Conservation (phyloP, 345 rosid species). For the Hevea brasiliensis region DNA sequence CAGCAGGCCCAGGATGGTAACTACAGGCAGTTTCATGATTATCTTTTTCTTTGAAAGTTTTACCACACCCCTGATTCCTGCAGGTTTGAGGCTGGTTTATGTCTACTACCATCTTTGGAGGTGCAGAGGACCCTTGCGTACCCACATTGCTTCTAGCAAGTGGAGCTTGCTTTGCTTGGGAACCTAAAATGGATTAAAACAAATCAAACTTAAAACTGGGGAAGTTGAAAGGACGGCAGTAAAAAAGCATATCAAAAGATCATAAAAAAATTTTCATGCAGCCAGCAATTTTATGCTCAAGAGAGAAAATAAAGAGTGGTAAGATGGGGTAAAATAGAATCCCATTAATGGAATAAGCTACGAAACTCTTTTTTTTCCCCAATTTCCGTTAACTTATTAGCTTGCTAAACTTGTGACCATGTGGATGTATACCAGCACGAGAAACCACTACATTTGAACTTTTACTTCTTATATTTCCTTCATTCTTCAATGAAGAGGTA, state of each 20-base stretch:
- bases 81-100: constrained; percentile 77
- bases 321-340: not conserved
- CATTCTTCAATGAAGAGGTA: not conserved
- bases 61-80: constrained; percentile 80
- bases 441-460: not conserved
- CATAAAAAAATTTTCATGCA: constrained; percentile 2
- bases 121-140: constrained; percentile 29
- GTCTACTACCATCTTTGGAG: constrained; percentile 51
- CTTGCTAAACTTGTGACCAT: not conserved
- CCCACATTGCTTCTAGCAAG: constrained; percentile 37
- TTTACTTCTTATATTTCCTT: not conserved
- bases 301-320: not conserved
- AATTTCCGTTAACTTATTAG: not conserved
- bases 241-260: not conserved
- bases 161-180: constrained; percentile 46
- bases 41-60: constrained; percentile 79
- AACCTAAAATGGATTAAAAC: constrained; percentile 44
- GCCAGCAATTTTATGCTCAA: not conserved
- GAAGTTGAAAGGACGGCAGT: not conserved
- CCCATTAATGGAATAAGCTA: not conserved
- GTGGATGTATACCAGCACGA: not conserved
- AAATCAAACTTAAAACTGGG: not conserved
- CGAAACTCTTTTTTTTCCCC: not conserved
- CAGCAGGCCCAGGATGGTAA: constrained; percentile 94
- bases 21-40: constrained; percentile 78